Evolutionary conservation across 2,329 filamentous ascomycete species (phyloP).

Genomic region (Arthrobotrys entomopaga): DNA sequence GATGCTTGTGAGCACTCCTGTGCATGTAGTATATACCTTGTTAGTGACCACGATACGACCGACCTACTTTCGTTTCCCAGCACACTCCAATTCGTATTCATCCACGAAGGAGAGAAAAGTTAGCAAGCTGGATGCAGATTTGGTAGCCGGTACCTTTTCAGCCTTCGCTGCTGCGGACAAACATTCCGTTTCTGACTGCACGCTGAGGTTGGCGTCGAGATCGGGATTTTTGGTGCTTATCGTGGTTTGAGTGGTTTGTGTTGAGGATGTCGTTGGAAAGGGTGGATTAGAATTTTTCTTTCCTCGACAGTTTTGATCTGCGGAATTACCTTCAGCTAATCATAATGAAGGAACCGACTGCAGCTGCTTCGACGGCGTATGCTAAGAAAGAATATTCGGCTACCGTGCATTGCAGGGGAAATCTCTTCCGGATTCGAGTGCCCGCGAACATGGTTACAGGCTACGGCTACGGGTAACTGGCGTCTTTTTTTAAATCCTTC

Average conservation of each 20-base stretch:
- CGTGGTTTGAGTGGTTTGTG: conserved; percentile 26
- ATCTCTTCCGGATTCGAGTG: conserved; percentile 32
- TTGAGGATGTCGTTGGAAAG: conserved; percentile 35
- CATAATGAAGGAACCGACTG: no score
- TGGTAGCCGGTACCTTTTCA: conserved; percentile 8
- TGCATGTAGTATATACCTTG: no score
- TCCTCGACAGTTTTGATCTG: no score
- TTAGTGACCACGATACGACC: conserved; percentile 10
- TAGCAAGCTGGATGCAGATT: neutral
- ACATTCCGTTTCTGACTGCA: conserved; percentile 24
- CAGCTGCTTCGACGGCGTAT: no score
- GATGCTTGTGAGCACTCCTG: no score
- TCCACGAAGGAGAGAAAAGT: neutral
- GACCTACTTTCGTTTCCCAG: neutral
- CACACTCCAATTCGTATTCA: conserved; percentile 1
- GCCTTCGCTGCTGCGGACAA: conserved; percentile 6
- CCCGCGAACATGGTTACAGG: conserved; percentile 12
- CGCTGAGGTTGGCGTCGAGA: conserved; percentile 14
- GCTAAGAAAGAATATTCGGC: neutral
- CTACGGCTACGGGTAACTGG: no score
- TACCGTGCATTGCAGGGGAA: conserved; percentile 11
- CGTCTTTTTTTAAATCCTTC: neutral
- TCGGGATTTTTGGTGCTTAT: conserved; percentile 51
- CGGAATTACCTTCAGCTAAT: no score
- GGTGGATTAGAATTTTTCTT: conserved; percentile 7